Evolutionary conservation across 352 stramenopile species (phyloP).

Genomic region (Phytophthora citricola): DNA sequence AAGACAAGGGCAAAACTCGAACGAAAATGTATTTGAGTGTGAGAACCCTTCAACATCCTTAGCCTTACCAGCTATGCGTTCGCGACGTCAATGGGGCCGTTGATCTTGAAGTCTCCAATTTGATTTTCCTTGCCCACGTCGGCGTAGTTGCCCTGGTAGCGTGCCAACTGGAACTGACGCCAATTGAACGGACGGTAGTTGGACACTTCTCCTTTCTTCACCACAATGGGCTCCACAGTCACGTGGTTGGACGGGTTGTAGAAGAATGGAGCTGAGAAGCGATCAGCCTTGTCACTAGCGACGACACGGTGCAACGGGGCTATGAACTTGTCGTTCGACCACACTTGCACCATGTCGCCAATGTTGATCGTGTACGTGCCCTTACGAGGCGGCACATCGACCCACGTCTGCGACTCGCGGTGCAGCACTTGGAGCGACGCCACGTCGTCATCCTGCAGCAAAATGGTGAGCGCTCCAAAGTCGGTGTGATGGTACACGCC

Average conservation of each 20-base stretch:
- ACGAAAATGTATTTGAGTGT: constrained; percentile 33
- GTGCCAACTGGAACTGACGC: constrained; percentile 73
- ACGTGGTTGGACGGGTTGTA: constrained; percentile 71
- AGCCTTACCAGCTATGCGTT: background rate
- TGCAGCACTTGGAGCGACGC: constrained; percentile 58
- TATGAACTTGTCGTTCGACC: constrained; percentile 53
- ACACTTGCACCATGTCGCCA: constrained; percentile 61
- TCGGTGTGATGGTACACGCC: constrained; percentile 67
- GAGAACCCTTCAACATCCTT: constrained; percentile 7
- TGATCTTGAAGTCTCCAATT: constrained; percentile 77
- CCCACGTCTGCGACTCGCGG: constrained; percentile 46
- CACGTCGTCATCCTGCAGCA: constrained; percentile 65
- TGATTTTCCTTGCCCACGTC: constrained; percentile 93
- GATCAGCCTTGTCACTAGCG: constrained; percentile 36
- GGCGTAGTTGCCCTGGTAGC: constrained; percentile 80
- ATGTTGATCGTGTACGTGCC: constrained; percentile 56
- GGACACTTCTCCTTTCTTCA: constrained; percentile 28
- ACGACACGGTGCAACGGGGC: constrained; percentile 54
- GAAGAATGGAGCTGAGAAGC: constrained; percentile 63
- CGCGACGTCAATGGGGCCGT: constrained; percentile 15
- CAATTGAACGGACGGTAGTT: constrained; percentile 82
- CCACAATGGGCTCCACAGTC: constrained; percentile 62
- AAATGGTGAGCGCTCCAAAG: constrained; percentile 42
- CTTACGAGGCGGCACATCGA: constrained; percentile 40
- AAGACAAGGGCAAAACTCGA: constrained; percentile 10